Evolutionary conservation across 768 basidiomycete genomes (phyloP).

Genomic region (Tricholoma furcatifolium): DNA sequence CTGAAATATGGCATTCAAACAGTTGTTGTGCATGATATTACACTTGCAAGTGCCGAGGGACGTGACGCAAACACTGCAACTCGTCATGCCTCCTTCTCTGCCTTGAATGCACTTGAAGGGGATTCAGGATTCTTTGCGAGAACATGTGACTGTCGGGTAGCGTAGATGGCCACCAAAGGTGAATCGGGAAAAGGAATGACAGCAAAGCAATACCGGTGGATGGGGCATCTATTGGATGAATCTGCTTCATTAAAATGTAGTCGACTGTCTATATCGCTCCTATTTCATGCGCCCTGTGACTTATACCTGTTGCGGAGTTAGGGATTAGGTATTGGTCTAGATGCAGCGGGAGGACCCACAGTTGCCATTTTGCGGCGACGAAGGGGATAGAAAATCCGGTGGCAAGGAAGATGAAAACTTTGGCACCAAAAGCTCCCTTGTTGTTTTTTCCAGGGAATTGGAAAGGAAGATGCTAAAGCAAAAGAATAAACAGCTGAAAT

Average conservation of each 20-base stretch:
- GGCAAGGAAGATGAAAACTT: constrained; percentile 45
- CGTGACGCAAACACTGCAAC: constrained; percentile 51
- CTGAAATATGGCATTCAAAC: constrained; percentile 5
- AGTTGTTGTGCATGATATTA: constrained; percentile 71
- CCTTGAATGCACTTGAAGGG: constrained; percentile 66
- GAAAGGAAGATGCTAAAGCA: constrained; percentile 55
- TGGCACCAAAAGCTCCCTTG: constrained; percentile 48
- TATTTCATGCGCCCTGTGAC: constrained; percentile 24
- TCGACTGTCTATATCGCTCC: background rate
- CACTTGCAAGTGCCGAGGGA: constrained; percentile 59
- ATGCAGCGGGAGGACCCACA: constrained; percentile 47
- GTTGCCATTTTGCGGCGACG: constrained; percentile 55
- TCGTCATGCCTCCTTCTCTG: constrained; percentile 59
- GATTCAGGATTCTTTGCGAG: constrained; percentile 61
- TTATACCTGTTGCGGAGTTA: constrained; percentile 39
- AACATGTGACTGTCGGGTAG: constrained; percentile 65
- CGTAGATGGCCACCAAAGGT: constrained; percentile 33
- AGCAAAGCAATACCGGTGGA: background rate
- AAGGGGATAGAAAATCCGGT: constrained; percentile 70
- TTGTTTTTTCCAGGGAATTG: constrained; percentile 51
- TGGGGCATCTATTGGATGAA: too few relatives aligned
- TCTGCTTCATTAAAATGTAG: background rate
- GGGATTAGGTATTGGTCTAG: background rate
- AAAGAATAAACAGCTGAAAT: constrained; percentile 10
- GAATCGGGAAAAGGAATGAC: background rate